Evolutionary conservation across 371 early-diverging fungal species (phyloP), one percentile per base, ranked within the genome.

Genomic region (Mucor sp.): DNA sequence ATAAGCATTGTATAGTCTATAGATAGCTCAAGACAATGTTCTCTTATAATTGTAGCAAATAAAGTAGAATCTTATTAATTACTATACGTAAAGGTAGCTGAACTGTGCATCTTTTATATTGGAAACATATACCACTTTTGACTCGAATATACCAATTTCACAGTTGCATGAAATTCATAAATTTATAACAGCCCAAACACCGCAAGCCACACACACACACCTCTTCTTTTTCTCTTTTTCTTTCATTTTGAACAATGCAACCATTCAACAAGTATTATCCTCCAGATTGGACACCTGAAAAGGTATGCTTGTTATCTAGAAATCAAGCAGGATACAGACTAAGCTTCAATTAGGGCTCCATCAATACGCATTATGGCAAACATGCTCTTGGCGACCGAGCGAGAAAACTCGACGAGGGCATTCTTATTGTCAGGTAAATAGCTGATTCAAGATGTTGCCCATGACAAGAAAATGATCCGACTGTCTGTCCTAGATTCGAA

Each of bases 381-480:
- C 96, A 96, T 76, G 94, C 96, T 2, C 80, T 95, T 12, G 88
- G 96, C 9, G 93, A 91, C 59, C 84, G 97, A 65, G 96, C 97
- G 3, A 81, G 94, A 30, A 95, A 96, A 68, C 85, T 96, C 4
- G 90, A 93, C 78, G 88, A 97, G 74, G 97, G 97, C 33, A 94
- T 96, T 64, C 84, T 96, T 9, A 86, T 95, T 37, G 88, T 96
- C 56, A 86, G 96, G 87, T 92, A 50, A 21, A 47, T 21, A 14
- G 0, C 8, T 50, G n/a, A 7, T 14, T 37, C 37, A 50, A 33
- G 33, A 7, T 33, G 4, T 33, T 1, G 4, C 14, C 3, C 25
- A 8, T 33, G 33, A 33, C 33, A 33, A 7, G 7, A 2, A 47
- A 47, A 43, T 43, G 9, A 25, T 4, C 4, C 3, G 23, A 48